A percentile compares a stretch with the other conserved stretches of the same genome.
These are phyloP conservation scores for Tulasnella sp. DNA, from an alignment of 768 basidiomycete genomes.

Conservation along the genomic window DNA sequence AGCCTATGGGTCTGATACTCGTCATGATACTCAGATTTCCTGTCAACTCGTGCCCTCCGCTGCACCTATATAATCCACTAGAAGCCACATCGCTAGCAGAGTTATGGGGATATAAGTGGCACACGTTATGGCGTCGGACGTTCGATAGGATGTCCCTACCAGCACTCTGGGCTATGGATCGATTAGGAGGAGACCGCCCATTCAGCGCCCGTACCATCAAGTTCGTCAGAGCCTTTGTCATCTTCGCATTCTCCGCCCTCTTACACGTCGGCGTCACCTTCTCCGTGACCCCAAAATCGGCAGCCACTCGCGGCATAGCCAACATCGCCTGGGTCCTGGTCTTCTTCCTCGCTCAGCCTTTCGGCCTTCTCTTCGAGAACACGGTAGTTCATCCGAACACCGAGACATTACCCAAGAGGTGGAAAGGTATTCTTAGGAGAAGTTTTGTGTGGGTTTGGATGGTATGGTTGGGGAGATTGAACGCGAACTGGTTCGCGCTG, in stretches of 20 bases:
- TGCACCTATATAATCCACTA: slow-evolving; percentile 6
- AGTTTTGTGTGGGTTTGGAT: slow-evolving; percentile 8
- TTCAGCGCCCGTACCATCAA: background rate
- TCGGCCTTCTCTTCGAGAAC: slow-evolving; percentile 8
- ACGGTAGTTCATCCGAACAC: background rate
- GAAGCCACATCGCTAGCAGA: slow-evolving; percentile 8
- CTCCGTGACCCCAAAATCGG: background rate
- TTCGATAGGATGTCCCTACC: slow-evolving; percentile 9
- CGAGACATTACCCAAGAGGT: background rate
- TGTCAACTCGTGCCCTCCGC: slow-evolving; percentile 4
- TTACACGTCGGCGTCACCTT: slow-evolving; percentile 9
- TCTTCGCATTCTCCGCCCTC: background rate
- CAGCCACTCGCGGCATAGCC: background rate
- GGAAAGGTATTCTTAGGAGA: background rate
- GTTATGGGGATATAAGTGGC: slow-evolving; percentile 18
- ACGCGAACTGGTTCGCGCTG: background rate
- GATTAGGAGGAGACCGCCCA: background rate
- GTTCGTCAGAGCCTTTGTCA: background rate
- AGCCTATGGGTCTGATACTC: background rate
- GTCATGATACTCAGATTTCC: background rate
- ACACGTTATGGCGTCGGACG: slow-evolving; percentile 7
- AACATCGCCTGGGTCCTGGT: background rate
- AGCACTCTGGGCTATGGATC: background rate
- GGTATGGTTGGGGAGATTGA: slow-evolving; percentile 12
- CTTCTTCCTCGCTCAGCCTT: slow-evolving; percentile 15